Base-by-base conservation (phyloP, 495 filamentous ascomycete genomes). In the Penicillium roqueforti region DNA sequence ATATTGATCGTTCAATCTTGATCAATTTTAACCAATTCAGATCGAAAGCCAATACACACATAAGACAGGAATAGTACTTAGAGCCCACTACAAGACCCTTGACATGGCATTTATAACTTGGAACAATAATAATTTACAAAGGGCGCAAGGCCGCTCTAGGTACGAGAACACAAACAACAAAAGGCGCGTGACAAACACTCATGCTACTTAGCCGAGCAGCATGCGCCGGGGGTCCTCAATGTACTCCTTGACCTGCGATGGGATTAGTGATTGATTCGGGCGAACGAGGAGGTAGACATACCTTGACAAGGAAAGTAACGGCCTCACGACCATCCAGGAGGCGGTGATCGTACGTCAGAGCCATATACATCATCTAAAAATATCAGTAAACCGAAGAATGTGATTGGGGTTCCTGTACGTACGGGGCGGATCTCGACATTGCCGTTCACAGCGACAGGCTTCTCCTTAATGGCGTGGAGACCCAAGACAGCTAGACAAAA, bases 381-480 rank as follows among this genome's bases (percentile, higher is more conserved):
- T 23, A 58, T 70, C 22, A 73, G 63, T 10, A 43, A 44, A 28
- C 42, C 7, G 26, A 45, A 45, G n/a, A 9, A 18, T 7, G 19
- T 25, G 13, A 13, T 18, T 34, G 26, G 6, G 6, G 16, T 42
- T 10, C 16, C 3, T 19, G 1, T 25, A 67, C 80, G 55, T 74
- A 87, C 84, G 22, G 95, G 93, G 55, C 93, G 83, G 58, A 96
- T 87, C 66, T 95, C 92, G 37, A 97, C 71, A 75, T 96, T 91
- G 45, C 95, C 93, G 63, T 96, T 90, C 38, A 97, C 74, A 23
- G 78, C 92, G 34, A 97, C 87, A 1, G 92, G 82, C 65, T 87
- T 91, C 37, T 98, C 92, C 79, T 97, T 97, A 71, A 96, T 97
- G 26, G 92, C 90, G 71, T 98, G 93, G n/a, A 98, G 84, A 51